Base-by-base conservation (phyloP, 1,284 basidiomycete species). In the Ganoderma boninense region DNA sequence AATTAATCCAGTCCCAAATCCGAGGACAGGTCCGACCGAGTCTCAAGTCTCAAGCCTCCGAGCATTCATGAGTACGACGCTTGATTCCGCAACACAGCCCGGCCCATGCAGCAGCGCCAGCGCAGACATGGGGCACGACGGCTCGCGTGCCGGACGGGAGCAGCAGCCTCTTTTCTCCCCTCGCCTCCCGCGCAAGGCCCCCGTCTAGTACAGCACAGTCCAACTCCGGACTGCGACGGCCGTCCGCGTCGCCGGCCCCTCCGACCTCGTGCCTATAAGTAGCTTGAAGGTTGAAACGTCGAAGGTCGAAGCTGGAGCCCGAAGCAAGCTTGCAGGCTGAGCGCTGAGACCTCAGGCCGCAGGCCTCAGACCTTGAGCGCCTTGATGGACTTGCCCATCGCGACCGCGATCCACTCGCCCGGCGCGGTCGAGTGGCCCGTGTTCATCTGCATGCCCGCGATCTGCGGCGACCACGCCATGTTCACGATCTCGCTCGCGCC, bases 351-450 rank as follows among this genome's bases (percentile, higher is more conserved):
- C n/a, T n/a, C n/a, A n/a, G n/a, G n/a, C n/a, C n/a, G n/a, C n/a
- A n/a, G n/a, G n/a, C n/a, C n/a, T n/a, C 46, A 96, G 70, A 95
- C 92, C 82, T 93, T 94, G 77, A 97, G 81, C 46, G 94, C 90
- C 80, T 92, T 95, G 76, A 98, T 89, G 29, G 87, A 88, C 81
- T 91, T 94, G 26, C 96, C 96, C 76, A 91, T 92, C 60, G 95
- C 92, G 74, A 96, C 90, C 10, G 93, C 96, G n/a, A 98, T 82
- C 95, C 95, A 97, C 81, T 97, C 95, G 13, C 95, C 95, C 0
- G 90, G 87, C 35, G 86, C 86, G 1, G 91, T 93, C 72, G 89
- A 88, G 74, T 91, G 89, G 14, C 92, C 92, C 2, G 87, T 89
- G 71, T 89, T 89, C 87, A 93, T 90, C 67, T 88, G 85, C 87